Conservation (phyloP, 2,329 filamentous ascomycete genomes). For the Aspergillus sclerotialis region DNA sequence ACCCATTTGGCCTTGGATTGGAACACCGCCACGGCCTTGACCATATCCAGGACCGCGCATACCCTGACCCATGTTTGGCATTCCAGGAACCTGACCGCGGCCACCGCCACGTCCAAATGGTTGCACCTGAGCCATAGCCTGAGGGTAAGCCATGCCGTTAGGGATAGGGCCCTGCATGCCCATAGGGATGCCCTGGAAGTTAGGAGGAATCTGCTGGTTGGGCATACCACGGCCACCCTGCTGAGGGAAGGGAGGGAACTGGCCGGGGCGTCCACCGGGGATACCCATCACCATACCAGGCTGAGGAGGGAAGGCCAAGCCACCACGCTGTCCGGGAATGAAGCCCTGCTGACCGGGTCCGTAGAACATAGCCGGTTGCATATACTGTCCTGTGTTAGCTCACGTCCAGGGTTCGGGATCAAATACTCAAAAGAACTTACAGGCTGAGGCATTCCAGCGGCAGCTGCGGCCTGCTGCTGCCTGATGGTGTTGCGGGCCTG, state of each 20-base stretch:
- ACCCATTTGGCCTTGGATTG: conserved; percentile 33
- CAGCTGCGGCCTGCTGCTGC: conserved; percentile 93
- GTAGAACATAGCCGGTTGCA: conserved; percentile 90
- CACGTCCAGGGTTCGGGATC: neutral
- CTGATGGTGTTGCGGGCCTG: conserved; percentile 97
- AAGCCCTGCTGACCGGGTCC: conserved; percentile 60
- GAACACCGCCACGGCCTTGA: conserved; percentile 39
- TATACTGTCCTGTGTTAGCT: conserved; percentile 49
- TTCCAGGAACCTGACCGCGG: conserved; percentile 60
- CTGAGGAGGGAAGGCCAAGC: conserved; percentile 55
- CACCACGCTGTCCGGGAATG: conserved; percentile 53
- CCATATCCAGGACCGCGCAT: conserved; percentile 42
- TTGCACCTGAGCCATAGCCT: conserved; percentile 76
- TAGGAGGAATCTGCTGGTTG: conserved; percentile 74
- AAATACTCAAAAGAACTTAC: conserved; percentile 16
- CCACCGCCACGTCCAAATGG: conserved; percentile 61
- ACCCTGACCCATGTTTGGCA: conserved; percentile 56
- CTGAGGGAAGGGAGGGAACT: conserved; percentile 79
- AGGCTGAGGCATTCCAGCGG: conserved; percentile 72
- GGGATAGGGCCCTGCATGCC: conserved; percentile 58
- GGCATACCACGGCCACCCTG: conserved; percentile 82
- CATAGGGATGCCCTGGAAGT: conserved; percentile 67
- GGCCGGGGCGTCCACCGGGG: conserved; percentile 74
- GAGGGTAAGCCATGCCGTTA: conserved; percentile 73
- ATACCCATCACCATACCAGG: conserved; percentile 53